These are phyloP conservation scores for Rosa chinensis DNA, from an alignment of 306 rosid genomes.

Conservation along the genomic window DNA sequence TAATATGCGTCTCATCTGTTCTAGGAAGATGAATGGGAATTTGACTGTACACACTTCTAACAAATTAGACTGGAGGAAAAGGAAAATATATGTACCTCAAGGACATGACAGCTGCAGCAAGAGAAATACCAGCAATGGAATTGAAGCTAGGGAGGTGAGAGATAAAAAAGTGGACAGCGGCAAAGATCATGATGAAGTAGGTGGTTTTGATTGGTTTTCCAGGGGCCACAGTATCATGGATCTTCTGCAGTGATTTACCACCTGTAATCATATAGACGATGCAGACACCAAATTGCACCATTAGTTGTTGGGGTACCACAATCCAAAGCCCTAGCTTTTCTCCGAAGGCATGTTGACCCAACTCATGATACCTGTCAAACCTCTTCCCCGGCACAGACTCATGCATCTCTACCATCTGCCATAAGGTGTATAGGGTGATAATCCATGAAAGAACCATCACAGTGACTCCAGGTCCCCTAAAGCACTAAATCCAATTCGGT, in stretches of 20 bases:
- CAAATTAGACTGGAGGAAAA: not conserved
- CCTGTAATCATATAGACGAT: conserved; percentile 50
- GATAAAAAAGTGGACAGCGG: conserved; percentile 37
- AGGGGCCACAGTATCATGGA: conserved; percentile 25
- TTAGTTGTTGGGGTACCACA: conserved; percentile 46
- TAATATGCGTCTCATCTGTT: not conserved
- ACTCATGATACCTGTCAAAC: conserved; percentile 49
- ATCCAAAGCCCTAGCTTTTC: conserved; percentile 40
- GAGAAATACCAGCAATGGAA: conserved; percentile 39
- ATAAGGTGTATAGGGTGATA: conserved; percentile 42
- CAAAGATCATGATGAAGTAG: conserved; percentile 45
- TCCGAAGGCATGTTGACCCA: conserved; percentile 43
- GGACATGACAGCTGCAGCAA: conserved; percentile 47
- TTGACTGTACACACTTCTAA: not conserved
- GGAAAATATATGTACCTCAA: conserved; percentile 27
- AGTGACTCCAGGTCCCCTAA: conserved; percentile 43
- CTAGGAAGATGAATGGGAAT: not conserved
- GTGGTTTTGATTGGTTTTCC: conserved; percentile 40
- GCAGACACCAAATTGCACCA: conserved; percentile 33
- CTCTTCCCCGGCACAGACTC: conserved; percentile 43
- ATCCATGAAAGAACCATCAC: conserved; percentile 43
- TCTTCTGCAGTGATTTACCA: conserved; percentile 39
- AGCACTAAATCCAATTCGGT: not conserved
- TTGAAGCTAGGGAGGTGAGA: conserved; percentile 49
- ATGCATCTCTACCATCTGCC: conserved; percentile 53